Conservation (phyloP, 1,284 basidiomycete species). For the Cystobasidium sp. region DNA sequence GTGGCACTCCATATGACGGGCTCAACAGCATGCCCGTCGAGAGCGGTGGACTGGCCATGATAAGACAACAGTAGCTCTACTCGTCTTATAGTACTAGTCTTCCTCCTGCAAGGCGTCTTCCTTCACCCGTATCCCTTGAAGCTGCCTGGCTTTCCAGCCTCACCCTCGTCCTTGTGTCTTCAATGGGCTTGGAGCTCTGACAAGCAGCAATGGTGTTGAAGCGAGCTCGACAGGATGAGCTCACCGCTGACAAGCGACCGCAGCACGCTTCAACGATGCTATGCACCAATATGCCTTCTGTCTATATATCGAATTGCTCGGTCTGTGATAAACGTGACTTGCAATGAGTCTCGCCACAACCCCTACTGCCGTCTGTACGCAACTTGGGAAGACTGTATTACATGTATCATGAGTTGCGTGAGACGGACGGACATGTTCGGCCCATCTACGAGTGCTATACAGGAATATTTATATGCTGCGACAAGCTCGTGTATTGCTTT, state of each 20-base stretch:
- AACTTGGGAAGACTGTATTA: background rate
- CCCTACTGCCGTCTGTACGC: background rate
- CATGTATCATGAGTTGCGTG: background rate
- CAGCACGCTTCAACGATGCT: too few species aligned
- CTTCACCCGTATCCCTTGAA: background rate
- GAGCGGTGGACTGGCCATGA: constrained; percentile 7
- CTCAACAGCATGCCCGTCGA: constrained; percentile 11
- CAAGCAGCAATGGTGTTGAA: too few species aligned
- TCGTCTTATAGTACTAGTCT: background rate
- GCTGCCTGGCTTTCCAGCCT: too few species aligned
- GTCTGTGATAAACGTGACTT: constrained; percentile 19
- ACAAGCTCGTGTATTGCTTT: background rate
- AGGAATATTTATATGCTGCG: too few species aligned
- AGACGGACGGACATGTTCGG: background rate
- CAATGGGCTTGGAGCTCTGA: too few species aligned
- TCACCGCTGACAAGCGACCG: too few species aligned
- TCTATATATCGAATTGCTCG: background rate
- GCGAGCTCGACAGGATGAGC: too few species aligned
- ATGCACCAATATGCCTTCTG: too few species aligned
- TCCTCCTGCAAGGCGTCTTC: background rate
- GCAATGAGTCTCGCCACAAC: constrained; percentile 2
- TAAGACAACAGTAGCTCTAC: background rate
- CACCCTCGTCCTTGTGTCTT: too few species aligned
- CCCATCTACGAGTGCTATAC: too few species aligned
- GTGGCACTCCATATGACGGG: constrained; percentile 16